Conservation (phyloP, 495 filamentous ascomycete species). For the Xylaria cubensis region DNA sequence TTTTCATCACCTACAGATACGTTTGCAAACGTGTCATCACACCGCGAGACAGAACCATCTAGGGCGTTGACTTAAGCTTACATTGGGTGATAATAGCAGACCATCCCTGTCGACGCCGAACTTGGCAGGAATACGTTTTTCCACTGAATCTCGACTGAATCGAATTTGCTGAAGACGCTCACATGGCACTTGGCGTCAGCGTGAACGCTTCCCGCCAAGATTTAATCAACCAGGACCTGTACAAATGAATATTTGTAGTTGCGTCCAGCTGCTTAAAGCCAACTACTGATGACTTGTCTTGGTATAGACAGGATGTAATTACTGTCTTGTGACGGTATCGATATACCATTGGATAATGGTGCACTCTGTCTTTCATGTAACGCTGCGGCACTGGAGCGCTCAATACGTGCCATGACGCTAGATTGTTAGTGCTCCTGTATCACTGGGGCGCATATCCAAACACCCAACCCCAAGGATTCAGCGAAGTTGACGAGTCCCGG, state of each 20-base stretch:
- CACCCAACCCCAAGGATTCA: too few species aligned
- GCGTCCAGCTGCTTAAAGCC: neutral
- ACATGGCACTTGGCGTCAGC: neutral
- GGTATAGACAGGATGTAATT: neutral
- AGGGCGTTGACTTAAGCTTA: neutral
- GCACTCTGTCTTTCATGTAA: neutral
- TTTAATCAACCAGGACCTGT: neutral
- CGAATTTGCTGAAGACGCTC: neutral
- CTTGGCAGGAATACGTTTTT: neutral
- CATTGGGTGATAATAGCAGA: neutral
- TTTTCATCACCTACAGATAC: too few species aligned
- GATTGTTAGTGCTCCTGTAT: neutral
- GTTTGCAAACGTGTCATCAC: too few species aligned
- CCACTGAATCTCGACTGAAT: neutral
- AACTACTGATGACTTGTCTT: neutral
- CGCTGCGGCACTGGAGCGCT: neutral
- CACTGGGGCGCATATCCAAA: neutral
- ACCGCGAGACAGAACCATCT: too few species aligned
- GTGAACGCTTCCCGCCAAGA: neutral
- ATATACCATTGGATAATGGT: neutral
- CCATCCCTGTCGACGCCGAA: neutral
- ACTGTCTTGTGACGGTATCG: neutral
- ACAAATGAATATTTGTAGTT: neutral
- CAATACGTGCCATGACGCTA: neutral
- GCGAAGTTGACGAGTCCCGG: too few species aligned